Evolutionary conservation across 495 filamentous ascomycete genomes (phyloP).

Genomic region (Trypethelium eluteriae): DNA sequence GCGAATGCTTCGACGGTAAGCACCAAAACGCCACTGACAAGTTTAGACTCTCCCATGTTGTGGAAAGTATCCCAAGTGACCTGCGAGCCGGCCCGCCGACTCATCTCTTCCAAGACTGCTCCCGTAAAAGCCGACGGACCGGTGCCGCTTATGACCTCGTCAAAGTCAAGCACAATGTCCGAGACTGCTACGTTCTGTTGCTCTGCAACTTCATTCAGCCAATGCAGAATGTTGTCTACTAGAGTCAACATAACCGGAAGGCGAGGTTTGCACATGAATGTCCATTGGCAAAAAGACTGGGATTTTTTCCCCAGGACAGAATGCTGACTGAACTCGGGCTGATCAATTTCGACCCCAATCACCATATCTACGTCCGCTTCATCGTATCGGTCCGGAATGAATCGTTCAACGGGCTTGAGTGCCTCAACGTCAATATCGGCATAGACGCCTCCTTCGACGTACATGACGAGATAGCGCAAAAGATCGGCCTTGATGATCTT

Average conservation of each 20-base stretch:
- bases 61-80: constrained; percentile 53
- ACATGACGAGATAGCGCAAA: constrained; percentile 48
- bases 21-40: constrained; percentile 50
- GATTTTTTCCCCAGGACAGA: constrained; percentile 55
- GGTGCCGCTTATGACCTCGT: constrained; percentile 60
- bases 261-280: constrained; percentile 55
- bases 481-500: constrained; percentile 52
- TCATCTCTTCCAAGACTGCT: constrained; percentile 54
- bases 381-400: constrained; percentile 40
- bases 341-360: constrained; percentile 58
- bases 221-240: constrained; percentile 52
- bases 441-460: constrained; percentile 46
- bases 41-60: constrained; percentile 49
- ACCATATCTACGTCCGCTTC: constrained; percentile 52
- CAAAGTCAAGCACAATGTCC: constrained; percentile 54
- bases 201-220: constrained; percentile 49
- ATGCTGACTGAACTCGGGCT: constrained; percentile 53
- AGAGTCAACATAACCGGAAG: constrained; percentile 56
- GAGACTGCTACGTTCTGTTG: constrained; percentile 46
- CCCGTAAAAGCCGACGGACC: constrained; percentile 59
- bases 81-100: constrained; percentile 28
- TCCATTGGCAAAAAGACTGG: constrained; percentile 62
- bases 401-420: constrained; percentile 39
- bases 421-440: constrained; percentile 47
- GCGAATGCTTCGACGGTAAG: constrained; percentile 58